A percentile compares a stretch with the other conserved stretches of the same genome.
Conservation (phyloP, 495 filamentous ascomycete genomes). For the Daldinia grandis region DNA sequence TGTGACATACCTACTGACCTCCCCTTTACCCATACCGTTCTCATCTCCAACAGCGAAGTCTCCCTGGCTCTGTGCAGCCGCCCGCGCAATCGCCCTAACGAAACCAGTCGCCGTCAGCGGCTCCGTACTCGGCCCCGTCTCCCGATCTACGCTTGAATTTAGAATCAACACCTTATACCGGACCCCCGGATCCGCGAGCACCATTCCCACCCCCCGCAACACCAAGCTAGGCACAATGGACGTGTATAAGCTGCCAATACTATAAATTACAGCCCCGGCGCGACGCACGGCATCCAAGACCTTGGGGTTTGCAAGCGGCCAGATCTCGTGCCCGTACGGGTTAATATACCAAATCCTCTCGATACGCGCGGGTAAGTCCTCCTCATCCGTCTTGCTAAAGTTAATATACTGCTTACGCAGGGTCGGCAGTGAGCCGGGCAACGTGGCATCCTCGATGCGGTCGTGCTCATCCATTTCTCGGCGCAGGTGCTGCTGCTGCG, state of each 20-base stretch:
- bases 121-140: conserved; percentile 72
- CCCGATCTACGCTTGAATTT: conserved; percentile 83
- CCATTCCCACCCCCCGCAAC: conserved; percentile 68
- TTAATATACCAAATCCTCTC: conserved; percentile 95
- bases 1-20: conserved; percentile 71
- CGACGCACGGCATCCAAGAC: conserved; percentile 71
- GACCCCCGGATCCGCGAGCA: conserved; percentile 58
- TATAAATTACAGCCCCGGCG: conserved; percentile 79
- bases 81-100: conserved; percentile 76
- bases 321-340: conserved; percentile 91
- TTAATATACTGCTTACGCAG: conserved; percentile 80
- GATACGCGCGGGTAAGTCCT: conserved; percentile 79
- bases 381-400: conserved; percentile 73
- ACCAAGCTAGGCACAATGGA: conserved; percentile 79
- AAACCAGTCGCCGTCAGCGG: conserved; percentile 79
- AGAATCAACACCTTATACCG: conserved; percentile 84
- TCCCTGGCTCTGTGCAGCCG: conserved; percentile 56
- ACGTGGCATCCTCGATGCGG: conserved; percentile 82
- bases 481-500: conserved; percentile 42
- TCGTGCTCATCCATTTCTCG: conserved; percentile 57
- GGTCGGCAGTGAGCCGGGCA: conserved; percentile 82
- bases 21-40: conserved; percentile 9
- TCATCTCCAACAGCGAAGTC: conserved; percentile 53
- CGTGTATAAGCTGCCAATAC: conserved; percentile 89
- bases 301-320: conserved; percentile 78